These are phyloP conservation scores for Drosera spatulata DNA, from an alignment of 179 eudicot genomes.

Conservation along the genomic window DNA sequence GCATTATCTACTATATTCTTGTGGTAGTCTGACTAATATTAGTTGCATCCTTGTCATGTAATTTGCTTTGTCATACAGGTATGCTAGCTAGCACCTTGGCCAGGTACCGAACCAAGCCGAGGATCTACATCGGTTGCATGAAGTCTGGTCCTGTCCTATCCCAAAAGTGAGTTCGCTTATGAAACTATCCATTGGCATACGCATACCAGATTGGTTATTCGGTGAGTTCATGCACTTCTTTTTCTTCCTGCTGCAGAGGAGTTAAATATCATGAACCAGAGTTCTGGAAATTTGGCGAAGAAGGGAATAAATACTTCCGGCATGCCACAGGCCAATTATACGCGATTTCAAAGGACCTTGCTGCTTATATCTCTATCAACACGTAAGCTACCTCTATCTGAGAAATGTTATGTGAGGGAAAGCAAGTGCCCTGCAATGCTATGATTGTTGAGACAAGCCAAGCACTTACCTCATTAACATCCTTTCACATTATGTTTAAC, in stretches of 20 bases:
- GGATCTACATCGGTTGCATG: constrained; percentile 91
- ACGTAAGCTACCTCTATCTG: constrained; percentile 28
- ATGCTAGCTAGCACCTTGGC: constrained; percentile 50
- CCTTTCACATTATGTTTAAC: too few relatives aligned
- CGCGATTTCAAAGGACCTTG: constrained; percentile 85
- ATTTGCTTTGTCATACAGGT: constrained; percentile 19
- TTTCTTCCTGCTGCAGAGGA: constrained; percentile 26
- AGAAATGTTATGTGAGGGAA: background rate
- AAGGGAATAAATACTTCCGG: constrained; percentile 89
- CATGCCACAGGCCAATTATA: constrained; percentile 94
- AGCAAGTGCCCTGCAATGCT: too few relatives aligned
- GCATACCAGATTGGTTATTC: too few relatives aligned
- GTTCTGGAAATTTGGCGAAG: constrained; percentile 93
- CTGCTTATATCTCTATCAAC: constrained; percentile 58
- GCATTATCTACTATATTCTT: too few relatives aligned
- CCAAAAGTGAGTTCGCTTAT: constrained; percentile 41
- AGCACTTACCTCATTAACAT: too few relatives aligned
- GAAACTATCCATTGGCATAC: background rate
- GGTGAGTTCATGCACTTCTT: too few relatives aligned
- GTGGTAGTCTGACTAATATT: too few relatives aligned
- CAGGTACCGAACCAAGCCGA: constrained; percentile 48
- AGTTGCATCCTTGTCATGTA: background rate
- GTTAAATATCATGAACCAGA: constrained; percentile 89
- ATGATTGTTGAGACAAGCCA: too few relatives aligned
- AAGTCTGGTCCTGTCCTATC: constrained; percentile 87